Base-by-base conservation (phyloP, 1,139 yeast species). In the Sugiyamaella paludigena region DNA sequence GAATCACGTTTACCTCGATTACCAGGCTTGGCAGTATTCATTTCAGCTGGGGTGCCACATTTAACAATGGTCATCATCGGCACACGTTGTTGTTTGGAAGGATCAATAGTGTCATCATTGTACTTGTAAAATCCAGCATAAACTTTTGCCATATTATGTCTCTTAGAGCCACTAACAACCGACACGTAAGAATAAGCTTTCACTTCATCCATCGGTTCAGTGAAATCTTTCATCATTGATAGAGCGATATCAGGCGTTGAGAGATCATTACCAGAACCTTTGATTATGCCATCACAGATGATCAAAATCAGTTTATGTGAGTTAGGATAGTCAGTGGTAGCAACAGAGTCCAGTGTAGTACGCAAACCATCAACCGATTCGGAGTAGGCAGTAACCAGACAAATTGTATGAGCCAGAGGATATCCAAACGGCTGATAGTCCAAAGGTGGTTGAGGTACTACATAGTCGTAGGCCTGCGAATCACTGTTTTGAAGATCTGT, bases 1-100 rank as follows among this genome's bases (percentile, higher is more conserved):
- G 97, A 88, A 69, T 92, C 98, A 71, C 98, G 87, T 68, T 92
- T 92, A 70, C 98, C 98, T 74, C 98, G 83, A 68, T 92, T 92
- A 61, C 98, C 98, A 10, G 98, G 97, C 64, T 92, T 92, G n/a
- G 94, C 76, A 6, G 83, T 72, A 15, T 65, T 67, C 15, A 81
- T 83, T 66, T 92, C 98, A 33, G 79, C 84, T 5, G 92, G 89
- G 0, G 96, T 86, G 55, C 98, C 98, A 69, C 96, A 88, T 68
- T 92, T 92, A 40, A 88, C 96, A 60, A 92, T 75, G 26, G 84
- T 74, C 27, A 92, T 65, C 62, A 92, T 76, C 1, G 98, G 98
- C 31, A 87, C 89, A 58, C 94, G 78, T 68, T 89, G 96, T 67
- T 91, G 97, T 57, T 84, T 84, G 58, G 85, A 89, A 3, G 74